phyloP scores from a whole-genome alignment of 495 filamentous ascomycete genomes.

The Penicillium bialowiezense region DNA sequence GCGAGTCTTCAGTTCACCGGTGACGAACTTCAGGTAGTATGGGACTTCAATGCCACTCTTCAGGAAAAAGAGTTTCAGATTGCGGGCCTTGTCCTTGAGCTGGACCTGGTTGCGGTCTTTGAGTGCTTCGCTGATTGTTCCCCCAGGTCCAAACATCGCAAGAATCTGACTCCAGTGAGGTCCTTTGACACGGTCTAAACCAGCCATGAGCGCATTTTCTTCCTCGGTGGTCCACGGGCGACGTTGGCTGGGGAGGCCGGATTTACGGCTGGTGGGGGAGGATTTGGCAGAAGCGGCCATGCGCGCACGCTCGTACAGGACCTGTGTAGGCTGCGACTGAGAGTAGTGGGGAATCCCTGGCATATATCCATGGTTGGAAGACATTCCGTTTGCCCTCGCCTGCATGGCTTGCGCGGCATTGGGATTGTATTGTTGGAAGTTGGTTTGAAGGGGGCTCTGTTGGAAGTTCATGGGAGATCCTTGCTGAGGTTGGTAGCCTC shows the following conservation, averaged over 20 bases:
- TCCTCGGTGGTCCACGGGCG: constrained; percentile 89
- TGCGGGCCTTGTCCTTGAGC: constrained; percentile 92
- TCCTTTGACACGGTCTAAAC: constrained; percentile 85
- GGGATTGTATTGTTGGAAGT: constrained; percentile 48
- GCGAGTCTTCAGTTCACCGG: constrained; percentile 90
- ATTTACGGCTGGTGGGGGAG: constrained; percentile 67
- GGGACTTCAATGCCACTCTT: constrained; percentile 93
- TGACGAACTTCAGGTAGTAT: constrained; percentile 85
- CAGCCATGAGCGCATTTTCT: constrained; percentile 89
- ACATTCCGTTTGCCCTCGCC: constrained; percentile 29
- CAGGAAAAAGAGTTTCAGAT: constrained; percentile 91
- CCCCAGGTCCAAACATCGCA: constrained; percentile 79
- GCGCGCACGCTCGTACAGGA: constrained; percentile 78
- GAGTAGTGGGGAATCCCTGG: constrained; percentile 57
- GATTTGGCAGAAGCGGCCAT: constrained; percentile 79
- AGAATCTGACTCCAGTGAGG: constrained; percentile 97
- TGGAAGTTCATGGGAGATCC: constrained; percentile 38
- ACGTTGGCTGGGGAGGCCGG: constrained; percentile 78
- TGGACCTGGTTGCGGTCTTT: constrained; percentile 95
- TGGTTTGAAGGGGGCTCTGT: constrained; percentile 39
- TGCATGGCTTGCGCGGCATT: constrained; percentile 35
- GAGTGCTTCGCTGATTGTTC: constrained; percentile 77
- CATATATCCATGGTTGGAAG: constrained; percentile 46
- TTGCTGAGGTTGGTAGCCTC: constrained; percentile 34
- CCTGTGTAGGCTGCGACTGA: constrained; percentile 73